Conservation (phyloP, 1,284 basidiomycete species). For the Farysia itapuensis region DNA sequence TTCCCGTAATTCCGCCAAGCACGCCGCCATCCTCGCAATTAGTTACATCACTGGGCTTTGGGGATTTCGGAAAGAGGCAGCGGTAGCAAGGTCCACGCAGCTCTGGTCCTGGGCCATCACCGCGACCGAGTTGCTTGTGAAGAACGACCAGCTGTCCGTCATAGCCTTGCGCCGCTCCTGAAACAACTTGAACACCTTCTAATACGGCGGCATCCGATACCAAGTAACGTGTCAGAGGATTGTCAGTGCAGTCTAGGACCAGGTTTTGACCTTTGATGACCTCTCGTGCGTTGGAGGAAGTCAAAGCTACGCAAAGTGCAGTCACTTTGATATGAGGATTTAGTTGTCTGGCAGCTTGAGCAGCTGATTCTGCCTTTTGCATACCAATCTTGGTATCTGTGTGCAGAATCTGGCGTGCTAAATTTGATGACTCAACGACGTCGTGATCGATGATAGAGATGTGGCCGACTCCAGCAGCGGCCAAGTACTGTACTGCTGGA, state of each 20-base stretch:
- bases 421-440: constrained; percentile 83
- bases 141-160: constrained; percentile 76
- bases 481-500: constrained; percentile 90
- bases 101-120: neutral
- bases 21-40: constrained; percentile 90
- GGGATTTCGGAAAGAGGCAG: constrained; percentile 76
- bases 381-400: constrained; percentile 76
- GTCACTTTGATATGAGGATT: constrained; percentile 47
- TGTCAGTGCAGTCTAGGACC: constrained; percentile 93
- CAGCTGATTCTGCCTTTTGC: constrained; percentile 77
- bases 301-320: constrained; percentile 22
- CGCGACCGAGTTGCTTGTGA: constrained; percentile 28
- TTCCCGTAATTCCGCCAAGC: constrained; percentile 82
- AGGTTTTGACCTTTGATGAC: constrained; percentile 64
- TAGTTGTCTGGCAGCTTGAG: constrained; percentile 63
- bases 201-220: constrained; percentile 85
- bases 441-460: constrained; percentile 92
- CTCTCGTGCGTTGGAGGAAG: constrained; percentile 36
- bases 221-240: constrained; percentile 86
- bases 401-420: constrained; percentile 91
- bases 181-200: constrained; percentile 77
- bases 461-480: constrained; percentile 81
- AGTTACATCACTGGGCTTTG: constrained; percentile 50
- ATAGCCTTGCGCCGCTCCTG: constrained; percentile 86
- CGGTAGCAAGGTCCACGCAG: constrained; percentile 83